phyloP scores from a whole-genome alignment of 1,284 basidiomycete genomes.

The Ustilago lituana region DNA sequence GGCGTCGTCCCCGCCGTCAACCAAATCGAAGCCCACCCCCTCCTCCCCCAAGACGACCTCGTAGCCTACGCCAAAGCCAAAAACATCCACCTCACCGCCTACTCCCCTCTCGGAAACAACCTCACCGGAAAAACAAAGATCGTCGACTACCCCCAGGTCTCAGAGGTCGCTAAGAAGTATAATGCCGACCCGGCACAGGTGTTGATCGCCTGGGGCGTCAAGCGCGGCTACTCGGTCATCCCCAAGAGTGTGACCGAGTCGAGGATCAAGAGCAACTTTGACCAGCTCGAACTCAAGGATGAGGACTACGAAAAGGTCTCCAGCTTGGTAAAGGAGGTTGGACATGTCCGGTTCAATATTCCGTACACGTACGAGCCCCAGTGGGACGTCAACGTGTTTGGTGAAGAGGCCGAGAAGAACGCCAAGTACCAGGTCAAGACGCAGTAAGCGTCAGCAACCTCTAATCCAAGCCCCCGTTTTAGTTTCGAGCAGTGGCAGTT shows the following conservation, averaged over 20 bases:
- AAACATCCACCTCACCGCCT: slow-evolving; percentile 68
- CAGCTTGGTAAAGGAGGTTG: slow-evolving; percentile 51
- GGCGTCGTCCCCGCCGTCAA: slow-evolving; percentile 81
- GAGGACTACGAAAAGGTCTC: slow-evolving; percentile 65
- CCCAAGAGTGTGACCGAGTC: slow-evolving; percentile 68
- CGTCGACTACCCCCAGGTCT: slow-evolving; percentile 63
- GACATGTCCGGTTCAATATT: slow-evolving; percentile 64
- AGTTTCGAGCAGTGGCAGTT: too few species aligned
- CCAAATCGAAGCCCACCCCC: slow-evolving; percentile 85
- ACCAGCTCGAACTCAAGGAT: slow-evolving; percentile 61
- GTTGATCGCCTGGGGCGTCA: slow-evolving; percentile 68
- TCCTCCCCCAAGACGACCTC: slow-evolving; percentile 64
- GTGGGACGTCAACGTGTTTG: slow-evolving; percentile 63
- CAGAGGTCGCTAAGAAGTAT: slow-evolving; percentile 66
- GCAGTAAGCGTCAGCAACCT: slow-evolving; percentile 23
- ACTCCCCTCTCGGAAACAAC: slow-evolving; percentile 69
- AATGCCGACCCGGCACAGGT: slow-evolving; percentile 66
- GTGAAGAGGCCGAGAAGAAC: slow-evolving; percentile 53
- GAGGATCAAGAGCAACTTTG: slow-evolving; percentile 67
- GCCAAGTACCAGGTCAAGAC: slow-evolving; percentile 55
- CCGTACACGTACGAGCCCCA: slow-evolving; percentile 49
- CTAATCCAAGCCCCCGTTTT: not conserved
- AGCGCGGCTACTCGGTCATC: slow-evolving; percentile 67
- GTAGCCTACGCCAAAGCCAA: slow-evolving; percentile 54
- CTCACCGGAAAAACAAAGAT: slow-evolving; percentile 54